Percentiles rank a stretch among this genome's conserved stretches.
Conservation (phyloP, 768 basidiomycete species). For the Pleurotus tuber-regium region DNA sequence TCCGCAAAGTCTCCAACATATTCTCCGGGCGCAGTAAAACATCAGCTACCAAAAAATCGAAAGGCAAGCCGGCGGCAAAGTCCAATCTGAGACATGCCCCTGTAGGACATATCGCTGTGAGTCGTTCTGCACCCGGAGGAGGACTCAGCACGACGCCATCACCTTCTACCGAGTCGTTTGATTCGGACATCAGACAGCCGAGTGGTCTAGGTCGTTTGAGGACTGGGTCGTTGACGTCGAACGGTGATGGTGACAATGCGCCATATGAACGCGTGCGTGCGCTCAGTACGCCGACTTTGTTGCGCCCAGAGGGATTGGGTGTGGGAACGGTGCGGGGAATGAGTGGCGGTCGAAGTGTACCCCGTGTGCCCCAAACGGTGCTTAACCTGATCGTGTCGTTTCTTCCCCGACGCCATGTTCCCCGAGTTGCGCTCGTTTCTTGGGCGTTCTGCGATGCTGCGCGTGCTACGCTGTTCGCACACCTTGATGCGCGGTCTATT, state of each 20-base stretch:
- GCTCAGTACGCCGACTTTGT: constrained; percentile 1
- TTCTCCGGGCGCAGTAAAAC: constrained; percentile 18
- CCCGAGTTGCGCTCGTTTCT: constrained; percentile 29
- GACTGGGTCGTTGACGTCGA: constrained; percentile 6
- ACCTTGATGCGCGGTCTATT: constrained; percentile 32
- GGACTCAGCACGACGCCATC: neutral
- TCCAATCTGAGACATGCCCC: constrained; percentile 9
- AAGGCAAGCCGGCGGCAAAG: neutral
- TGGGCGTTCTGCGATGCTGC: constrained; percentile 30
- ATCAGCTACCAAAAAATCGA: neutral
- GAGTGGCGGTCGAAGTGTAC: neutral
- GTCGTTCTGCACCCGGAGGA: neutral
- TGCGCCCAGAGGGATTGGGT: neutral
- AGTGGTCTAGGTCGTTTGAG: constrained; percentile 7
- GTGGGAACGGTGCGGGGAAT: neutral
- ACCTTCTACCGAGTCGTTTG: constrained; percentile 8
- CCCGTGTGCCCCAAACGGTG: neutral
- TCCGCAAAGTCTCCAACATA: constrained; percentile 24
- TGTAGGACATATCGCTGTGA: constrained; percentile 7
- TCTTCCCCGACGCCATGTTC: constrained; percentile 28
- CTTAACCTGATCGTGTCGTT: constrained; percentile 16
- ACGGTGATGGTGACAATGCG: neutral
- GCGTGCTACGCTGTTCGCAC: constrained; percentile 29
- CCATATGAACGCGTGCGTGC: constrained; percentile 7
- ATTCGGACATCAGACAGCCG: constrained; percentile 8